A percentile compares a stretch with the other conserved stretches of the same genome.
Evolutionary conservation across 2,329 filamentous ascomycete species (phyloP).

Genomic region (Davidsoniella eucalypti): DNA sequence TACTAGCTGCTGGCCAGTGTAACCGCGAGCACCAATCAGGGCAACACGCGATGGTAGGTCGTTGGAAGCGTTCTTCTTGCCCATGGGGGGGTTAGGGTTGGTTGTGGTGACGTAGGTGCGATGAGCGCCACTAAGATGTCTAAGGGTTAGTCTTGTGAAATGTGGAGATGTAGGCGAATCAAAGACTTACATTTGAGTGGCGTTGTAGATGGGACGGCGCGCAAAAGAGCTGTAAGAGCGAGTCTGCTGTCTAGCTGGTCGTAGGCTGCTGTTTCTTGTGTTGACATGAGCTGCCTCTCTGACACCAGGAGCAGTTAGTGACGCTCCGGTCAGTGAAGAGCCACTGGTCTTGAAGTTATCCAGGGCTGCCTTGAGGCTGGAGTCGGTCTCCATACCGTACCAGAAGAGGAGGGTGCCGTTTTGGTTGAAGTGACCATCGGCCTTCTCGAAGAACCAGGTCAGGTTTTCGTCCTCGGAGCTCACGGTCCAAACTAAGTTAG

Average conservation of each 20-base stretch:
- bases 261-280: constrained; percentile 8
- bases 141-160: neutral
- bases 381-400: constrained; percentile 72
- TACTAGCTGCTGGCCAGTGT: constrained; percentile 84
- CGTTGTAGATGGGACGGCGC: constrained; percentile 16
- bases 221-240: constrained; percentile 51
- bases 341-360: constrained; percentile 72
- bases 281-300: constrained; percentile 54
- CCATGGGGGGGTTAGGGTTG: constrained; percentile 81
- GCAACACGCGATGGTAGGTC: constrained; percentile 62
- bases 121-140: constrained; percentile 12
- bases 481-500: constrained; percentile 89
- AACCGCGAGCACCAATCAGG: constrained; percentile 81
- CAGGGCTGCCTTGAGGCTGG: constrained; percentile 70
- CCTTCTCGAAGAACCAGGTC: constrained; percentile 96
- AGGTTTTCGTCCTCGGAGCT: constrained; percentile 92
- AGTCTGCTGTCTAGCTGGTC: constrained; percentile 6
- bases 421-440: constrained; percentile 75
- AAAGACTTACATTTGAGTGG: constrained; percentile 10
- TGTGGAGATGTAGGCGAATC: neutral
- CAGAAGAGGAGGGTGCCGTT: constrained; percentile 89
- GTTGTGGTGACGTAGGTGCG: constrained; percentile 36
- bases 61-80: constrained; percentile 76
- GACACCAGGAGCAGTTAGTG: constrained; percentile 75
- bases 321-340: constrained; percentile 72